A percentile compares a stretch with the other conserved stretches of the same genome.
Conservation (phyloP, 2,329 filamentous ascomycete genomes). For the Epichloe sibirici region DNA sequence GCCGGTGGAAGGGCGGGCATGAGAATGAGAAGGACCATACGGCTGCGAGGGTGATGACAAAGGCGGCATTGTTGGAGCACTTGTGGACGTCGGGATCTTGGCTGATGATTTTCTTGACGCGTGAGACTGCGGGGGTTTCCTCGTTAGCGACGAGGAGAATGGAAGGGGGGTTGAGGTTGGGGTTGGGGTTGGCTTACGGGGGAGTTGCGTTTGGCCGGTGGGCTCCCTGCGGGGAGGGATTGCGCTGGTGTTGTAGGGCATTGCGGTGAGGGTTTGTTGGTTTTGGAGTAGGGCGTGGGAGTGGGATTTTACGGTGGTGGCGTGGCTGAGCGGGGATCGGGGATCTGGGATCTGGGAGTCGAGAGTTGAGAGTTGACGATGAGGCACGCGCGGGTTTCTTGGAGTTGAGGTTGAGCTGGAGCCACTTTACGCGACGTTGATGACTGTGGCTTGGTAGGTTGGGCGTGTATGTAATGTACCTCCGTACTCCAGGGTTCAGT, state of each 20-base stretch:
- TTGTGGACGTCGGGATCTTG: constrained; percentile 75
- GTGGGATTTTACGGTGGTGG: neutral
- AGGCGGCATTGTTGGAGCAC: constrained; percentile 88
- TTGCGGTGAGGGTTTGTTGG: constrained; percentile 21
- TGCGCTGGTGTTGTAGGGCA: constrained; percentile 85
- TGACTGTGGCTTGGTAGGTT: too few relatives aligned
- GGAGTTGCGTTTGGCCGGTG: constrained; percentile 74
- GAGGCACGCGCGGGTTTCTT: neutral
- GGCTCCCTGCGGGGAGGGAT: constrained; percentile 71
- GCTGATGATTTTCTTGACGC: constrained; percentile 90
- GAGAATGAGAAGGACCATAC: constrained; percentile 30
- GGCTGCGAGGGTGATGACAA: constrained; percentile 84
- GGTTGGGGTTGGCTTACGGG: constrained; percentile 44
- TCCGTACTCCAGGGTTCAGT: too few relatives aligned
- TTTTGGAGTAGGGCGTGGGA: neutral
- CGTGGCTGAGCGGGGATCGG: neutral
- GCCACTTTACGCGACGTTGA: neutral
- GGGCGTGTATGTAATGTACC: too few relatives aligned
- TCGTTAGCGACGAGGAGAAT: neutral
- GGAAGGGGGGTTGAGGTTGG: neutral
- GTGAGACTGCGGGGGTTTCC: constrained; percentile 50
- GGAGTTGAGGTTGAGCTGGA: neutral
- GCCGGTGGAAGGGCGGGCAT: too few relatives aligned
- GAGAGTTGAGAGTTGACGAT: neutral
- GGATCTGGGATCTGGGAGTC: too few relatives aligned